Percentiles rank a stretch among this genome's conserved stretches.
These are phyloP conservation scores for Dothistroma pini DNA, from an alignment of 2,329 filamentous ascomycete species.

Conservation along the genomic window DNA sequence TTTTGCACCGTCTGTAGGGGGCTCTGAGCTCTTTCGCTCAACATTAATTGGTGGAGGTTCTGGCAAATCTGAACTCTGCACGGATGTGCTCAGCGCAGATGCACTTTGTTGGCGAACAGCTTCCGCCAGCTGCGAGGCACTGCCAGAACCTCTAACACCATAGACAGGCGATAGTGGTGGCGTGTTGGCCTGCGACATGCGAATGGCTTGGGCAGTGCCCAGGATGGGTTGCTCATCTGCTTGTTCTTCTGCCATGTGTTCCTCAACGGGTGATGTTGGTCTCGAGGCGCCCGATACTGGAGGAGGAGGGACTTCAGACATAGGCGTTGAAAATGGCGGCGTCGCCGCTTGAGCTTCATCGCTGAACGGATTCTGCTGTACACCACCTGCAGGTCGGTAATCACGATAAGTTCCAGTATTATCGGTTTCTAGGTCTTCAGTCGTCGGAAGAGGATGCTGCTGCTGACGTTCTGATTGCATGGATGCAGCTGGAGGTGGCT, in stretches of 20 bases:
- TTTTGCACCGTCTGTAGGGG: conserved; percentile 44
- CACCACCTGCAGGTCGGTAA: conserved; percentile 4
- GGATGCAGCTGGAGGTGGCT: conserved; percentile 1
- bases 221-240: conserved; percentile 36
- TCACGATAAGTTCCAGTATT: conserved; percentile 6
- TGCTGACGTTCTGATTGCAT: conserved; percentile 8
- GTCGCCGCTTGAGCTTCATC: conserved; percentile 15
- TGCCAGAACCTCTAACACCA: conserved; percentile 12
- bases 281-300: conserved; percentile 6
- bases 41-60: conserved; percentile 34
- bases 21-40: conserved; percentile 37
- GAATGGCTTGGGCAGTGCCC: conserved; percentile 48
- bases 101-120: conserved; percentile 16
- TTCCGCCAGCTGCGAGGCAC: conserved; percentile 18
- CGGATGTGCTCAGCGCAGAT: conserved; percentile 19
- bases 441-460: conserved; percentile 3
- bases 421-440: conserved; percentile 8
- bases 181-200: conserved; percentile 48
- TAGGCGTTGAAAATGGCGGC: conserved; percentile 22
- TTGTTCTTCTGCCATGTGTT: conserved; percentile 39
- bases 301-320: conserved; percentile 10
- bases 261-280: conserved; percentile 19
- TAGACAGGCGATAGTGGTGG: conserved; percentile 35
- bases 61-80: conserved; percentile 22
- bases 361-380: conserved; percentile 25